Evolutionary conservation across 345 rosid genomes (phyloP), one percentile per base, ranked within the genome.

Genomic region (Gossypium mustelinum): DNA sequence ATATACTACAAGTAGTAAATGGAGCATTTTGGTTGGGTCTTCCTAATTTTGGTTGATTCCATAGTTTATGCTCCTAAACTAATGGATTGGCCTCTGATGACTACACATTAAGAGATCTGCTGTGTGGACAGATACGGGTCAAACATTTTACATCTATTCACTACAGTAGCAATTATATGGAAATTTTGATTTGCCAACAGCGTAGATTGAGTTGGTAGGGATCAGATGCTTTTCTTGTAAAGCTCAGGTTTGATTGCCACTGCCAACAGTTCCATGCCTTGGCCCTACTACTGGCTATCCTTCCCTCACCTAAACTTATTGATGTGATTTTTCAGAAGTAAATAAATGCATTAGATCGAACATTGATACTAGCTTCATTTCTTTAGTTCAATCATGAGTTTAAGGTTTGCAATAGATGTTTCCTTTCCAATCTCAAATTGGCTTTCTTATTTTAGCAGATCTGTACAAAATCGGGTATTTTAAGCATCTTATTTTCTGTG

Each of bases 81-180:
- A 64, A 85, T 78, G 66, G 74, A 75, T 82, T 88, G 92, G 92
- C 90, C 89, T 92, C 73, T 78, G 94, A 87, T 89, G 97, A 90
- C 93, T 79, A 82, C 89, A 87, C 84, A 79, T 75, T 80, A 68
- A 27, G 74, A 91, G 92, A 77, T 75, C 56, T 76, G 68, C 85
- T 80, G 85, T 90, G 94, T 88, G 90, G 96, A 89, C 91, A 87
- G 90, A 88, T 87, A 92, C 89, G 89, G 88, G 94, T 83, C 97
- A 84, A 69, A 92, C 85, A 88, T 84, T 69, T 22, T 72, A 62
- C 27, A 17, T 68, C 9, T 24, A 10, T 47, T 16, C 9, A 48
- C 9, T 25, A 50, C 20, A 16, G 6, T 47, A 67, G 11, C 56
- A 25, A 50, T 27, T 67, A 50, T 8, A 48, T 48, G 17, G 39